Percentiles rank a stretch among this genome's conserved stretches.
These are phyloP conservation scores for Ophiocordyceps sinensis DNA, from an alignment of 2,329 filamentous ascomycete species.

Conservation along the genomic window DNA sequence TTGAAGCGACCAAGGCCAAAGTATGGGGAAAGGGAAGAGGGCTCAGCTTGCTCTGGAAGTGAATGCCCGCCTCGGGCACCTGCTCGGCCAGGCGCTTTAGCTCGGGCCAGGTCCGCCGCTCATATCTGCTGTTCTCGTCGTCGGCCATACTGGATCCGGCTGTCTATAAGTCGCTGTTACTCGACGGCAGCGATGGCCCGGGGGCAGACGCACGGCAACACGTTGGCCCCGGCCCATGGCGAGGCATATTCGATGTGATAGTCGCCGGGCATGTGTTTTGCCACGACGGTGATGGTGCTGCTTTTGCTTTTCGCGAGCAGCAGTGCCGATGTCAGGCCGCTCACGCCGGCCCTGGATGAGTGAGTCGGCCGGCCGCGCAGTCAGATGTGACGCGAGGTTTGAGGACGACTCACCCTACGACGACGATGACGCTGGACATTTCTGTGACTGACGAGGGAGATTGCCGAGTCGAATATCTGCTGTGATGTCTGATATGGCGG, in stretches of 20 bases:
- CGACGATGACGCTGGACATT: conserved; percentile 17
- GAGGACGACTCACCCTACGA: conserved; percentile 17
- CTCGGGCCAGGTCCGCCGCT: conserved; percentile 49
- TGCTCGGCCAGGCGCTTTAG: conserved; percentile 45
- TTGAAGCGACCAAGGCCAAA: neutral
- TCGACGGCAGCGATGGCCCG: neutral
- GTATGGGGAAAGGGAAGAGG: neutral
- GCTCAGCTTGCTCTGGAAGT: conserved; percentile 48
- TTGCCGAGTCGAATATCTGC: neutral
- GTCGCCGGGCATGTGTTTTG: conserved; percentile 88
- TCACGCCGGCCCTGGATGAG: conserved; percentile 28
- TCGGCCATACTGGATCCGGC: conserved; percentile 25
- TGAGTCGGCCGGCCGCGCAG: neutral
- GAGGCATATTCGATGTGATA: conserved; percentile 85
- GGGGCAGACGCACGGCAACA: conserved; percentile 45
- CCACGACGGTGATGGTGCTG: conserved; percentile 51
- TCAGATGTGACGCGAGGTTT: neutral
- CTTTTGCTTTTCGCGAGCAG: conserved; percentile 28
- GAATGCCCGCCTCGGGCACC: conserved; percentile 64
- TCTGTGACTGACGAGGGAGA: neutral
- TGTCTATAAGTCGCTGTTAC: neutral
- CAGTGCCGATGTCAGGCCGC: conserved; percentile 35
- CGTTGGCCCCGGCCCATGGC: conserved; percentile 78
- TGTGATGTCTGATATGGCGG: neutral
- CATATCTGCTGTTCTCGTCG: conserved; percentile 35